These are phyloP conservation scores for Gracilariopsis chorda DNA, from an alignment of 23 red algal genomes.

Conservation along the genomic window DNA sequence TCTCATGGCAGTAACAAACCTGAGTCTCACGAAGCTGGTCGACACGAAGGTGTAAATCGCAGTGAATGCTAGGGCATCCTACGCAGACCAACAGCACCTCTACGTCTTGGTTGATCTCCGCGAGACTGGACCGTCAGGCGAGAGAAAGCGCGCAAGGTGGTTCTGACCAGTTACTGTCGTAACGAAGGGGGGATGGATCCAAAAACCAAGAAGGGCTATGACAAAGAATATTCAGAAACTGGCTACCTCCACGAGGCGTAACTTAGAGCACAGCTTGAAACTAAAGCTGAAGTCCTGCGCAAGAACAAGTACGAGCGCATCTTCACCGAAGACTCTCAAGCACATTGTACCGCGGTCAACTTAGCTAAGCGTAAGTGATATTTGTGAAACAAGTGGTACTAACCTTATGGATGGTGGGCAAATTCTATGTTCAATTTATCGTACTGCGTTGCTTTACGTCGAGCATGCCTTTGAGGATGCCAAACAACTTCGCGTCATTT, in stretches of 20 bases:
- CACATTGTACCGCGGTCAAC: not conserved
- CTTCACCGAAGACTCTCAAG: not conserved
- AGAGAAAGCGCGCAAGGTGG: slow-evolving; percentile 25
- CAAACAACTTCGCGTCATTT: not conserved
- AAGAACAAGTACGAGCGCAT: not conserved
- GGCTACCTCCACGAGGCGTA: not conserved
- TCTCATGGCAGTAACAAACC: not conserved
- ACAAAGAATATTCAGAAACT: slow-evolving; percentile 8
- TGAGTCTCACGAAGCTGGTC: not conserved
- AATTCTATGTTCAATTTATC: slow-evolving; percentile 18
- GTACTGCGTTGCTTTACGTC: slow-evolving; percentile 3
- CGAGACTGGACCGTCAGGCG: slow-evolving; percentile 17
- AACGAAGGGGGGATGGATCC: not conserved
- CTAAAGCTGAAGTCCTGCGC: not conserved
- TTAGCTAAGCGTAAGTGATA: not conserved
- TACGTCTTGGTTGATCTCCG: slow-evolving; percentile 31
- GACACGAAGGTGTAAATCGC: slow-evolving; percentile 2
- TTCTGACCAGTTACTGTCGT: slow-evolving; percentile 33
- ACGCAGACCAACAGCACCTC: not conserved
- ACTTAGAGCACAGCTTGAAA: not conserved
- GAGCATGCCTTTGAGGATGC: not conserved
- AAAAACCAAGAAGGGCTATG: not conserved
- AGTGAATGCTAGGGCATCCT: not conserved
- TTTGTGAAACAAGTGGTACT: not conserved
- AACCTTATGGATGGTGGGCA: slow-evolving; percentile 5